Evolutionary conservation across 768 basidiomycete genomes (phyloP), one percentile per base, ranked within the genome.

Genomic region (Rhodotorula sphaerocarpa): DNA sequence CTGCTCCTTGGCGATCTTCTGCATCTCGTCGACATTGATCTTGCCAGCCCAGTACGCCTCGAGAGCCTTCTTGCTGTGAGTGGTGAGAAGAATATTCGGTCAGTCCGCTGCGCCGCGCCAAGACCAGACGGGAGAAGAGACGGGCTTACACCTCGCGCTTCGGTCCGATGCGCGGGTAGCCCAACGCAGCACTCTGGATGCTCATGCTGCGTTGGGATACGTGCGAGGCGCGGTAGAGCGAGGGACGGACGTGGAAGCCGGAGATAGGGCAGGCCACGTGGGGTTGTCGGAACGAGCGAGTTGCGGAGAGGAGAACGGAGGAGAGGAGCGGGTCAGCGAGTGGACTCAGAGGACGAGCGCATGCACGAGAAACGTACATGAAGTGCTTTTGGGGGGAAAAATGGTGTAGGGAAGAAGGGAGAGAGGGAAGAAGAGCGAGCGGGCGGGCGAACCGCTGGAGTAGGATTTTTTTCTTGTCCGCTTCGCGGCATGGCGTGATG

Each of bases 41-140:
- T 93, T 96, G 76, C 87, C 87, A 36, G 82, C 89, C 95, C 95
- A 99, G 81, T 97, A 96, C 14, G 60, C 62, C 79, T 97, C 93
- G 73, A 95, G 88, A 70, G 91, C 90, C 81, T 96, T 93, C 80
- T 95, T 95, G 66, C 83, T 79, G 93, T 90, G 79, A 88, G 36
- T 36, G 11, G n/a, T 33, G 7, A 31, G 21, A 50, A 14, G 30
- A 50, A 7, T 7, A 12, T 33, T 23, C 31, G 10, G 15, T 11
- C 10, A 39, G 36, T 39, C 36, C 9, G 36, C 36, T 10, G 16
- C 36, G 36, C 16, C 36, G 36, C 36, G 10, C 10, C 9, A 16
- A 39, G 36, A 39, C 16, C 36, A 16, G 36, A 39, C 36, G 39
- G 15, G 28, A n/a, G 33, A 46, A 18, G 31, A 46, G 21, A n/a